Conservation (phyloP, 768 basidiomycete genomes). For the Botryobasidium botryosum region DNA sequence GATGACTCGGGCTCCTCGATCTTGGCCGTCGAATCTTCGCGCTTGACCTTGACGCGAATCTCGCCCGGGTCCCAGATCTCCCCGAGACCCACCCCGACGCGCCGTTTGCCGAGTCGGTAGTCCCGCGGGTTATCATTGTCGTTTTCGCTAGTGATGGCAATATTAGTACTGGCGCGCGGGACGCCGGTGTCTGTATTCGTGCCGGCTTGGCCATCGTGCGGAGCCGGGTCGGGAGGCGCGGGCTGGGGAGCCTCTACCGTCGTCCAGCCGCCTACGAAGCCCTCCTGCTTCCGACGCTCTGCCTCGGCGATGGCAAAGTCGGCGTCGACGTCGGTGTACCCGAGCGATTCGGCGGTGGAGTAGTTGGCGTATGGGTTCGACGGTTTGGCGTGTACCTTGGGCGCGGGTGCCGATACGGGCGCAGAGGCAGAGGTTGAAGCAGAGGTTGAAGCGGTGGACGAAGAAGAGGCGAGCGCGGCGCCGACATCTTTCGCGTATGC, state of each 20-base stretch:
- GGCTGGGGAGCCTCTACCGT: slow-evolving; percentile 29
- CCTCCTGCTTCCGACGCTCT: slow-evolving; percentile 42
- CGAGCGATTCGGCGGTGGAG: slow-evolving; percentile 71
- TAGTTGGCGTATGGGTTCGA: slow-evolving; percentile 50
- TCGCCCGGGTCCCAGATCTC: slow-evolving; percentile 70
- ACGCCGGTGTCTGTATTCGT: slow-evolving; percentile 14
- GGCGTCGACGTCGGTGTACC: slow-evolving; percentile 60
- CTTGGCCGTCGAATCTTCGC: slow-evolving; percentile 23
- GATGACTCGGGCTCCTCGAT: background rate
- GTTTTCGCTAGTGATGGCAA: slow-evolving; percentile 27
- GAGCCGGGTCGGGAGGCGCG: slow-evolving; percentile 14
- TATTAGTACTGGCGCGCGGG: slow-evolving; percentile 12
- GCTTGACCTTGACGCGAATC: slow-evolving; percentile 37
- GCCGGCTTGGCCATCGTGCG: slow-evolving; percentile 9
- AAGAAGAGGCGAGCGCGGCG: slow-evolving; percentile 38
- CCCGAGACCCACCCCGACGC: slow-evolving; percentile 40
- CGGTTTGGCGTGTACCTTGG: slow-evolving; percentile 27
- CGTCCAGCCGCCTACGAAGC: slow-evolving; percentile 65
- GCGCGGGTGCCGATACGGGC: slow-evolving; percentile 16
- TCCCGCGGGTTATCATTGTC: slow-evolving; percentile 24
- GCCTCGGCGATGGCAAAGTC: slow-evolving; percentile 45
- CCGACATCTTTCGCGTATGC: slow-evolving; percentile 66
- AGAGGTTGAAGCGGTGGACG: slow-evolving; percentile 19
- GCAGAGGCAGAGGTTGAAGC: slow-evolving; percentile 23
- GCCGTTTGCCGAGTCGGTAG: slow-evolving; percentile 35